Base-by-base conservation (phyloP, 2,329 filamentous ascomycete species). In the Aotearoamyces nothofagi region DNA sequence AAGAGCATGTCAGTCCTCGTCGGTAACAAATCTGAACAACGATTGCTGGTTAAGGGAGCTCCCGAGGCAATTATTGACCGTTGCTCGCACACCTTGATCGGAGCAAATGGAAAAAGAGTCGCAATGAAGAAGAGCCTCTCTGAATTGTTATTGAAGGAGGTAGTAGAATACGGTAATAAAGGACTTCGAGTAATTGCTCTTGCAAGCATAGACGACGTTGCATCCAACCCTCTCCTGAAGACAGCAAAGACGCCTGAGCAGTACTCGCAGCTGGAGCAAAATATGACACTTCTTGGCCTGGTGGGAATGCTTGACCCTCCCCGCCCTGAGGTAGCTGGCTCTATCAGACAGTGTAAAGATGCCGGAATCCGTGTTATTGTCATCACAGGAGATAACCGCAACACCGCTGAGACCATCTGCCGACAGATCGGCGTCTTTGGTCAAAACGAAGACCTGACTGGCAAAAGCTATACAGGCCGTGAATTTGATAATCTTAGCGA, bases 1-100 rank as follows among this genome's bases (percentile, higher is more conserved):
- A 98, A 98, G 70, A 96, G 87, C 56, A 98, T 98, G 90, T 98
- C 90, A 26, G 92, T 98, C 19, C 61, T 96, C 34, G 82, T 92
- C 37, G 68, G 78, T 39, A 66, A 68, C 31, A 76, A 69, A 32
- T 61, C 64, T 27, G 56, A 72, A 29, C 72, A 90, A 57, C 84
- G 78, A 51, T 73, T 98, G 8, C 67, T 98, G 27, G 86, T 98
- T 40, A 98, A 98, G 60, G 90, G 90, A 45, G 90, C 92, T 12
- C 90, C 90, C 5, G 90, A 98, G 55, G 83, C 84, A 9, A 76
- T 98, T 42, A 69, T 98, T 37, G 87, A 93, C 44, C 79, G 92
- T 35, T 98, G 90, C 62, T 78, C 82, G 27, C 72, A 87, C 47
- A 69, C 75, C 25, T 53, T 96, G 10, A 58, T 87, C 36, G 92